These are phyloP conservation scores for Prorocentrum cordatum DNA, from an alignment of 169 alveolate genomes.

Conservation along the genomic window DNA sequence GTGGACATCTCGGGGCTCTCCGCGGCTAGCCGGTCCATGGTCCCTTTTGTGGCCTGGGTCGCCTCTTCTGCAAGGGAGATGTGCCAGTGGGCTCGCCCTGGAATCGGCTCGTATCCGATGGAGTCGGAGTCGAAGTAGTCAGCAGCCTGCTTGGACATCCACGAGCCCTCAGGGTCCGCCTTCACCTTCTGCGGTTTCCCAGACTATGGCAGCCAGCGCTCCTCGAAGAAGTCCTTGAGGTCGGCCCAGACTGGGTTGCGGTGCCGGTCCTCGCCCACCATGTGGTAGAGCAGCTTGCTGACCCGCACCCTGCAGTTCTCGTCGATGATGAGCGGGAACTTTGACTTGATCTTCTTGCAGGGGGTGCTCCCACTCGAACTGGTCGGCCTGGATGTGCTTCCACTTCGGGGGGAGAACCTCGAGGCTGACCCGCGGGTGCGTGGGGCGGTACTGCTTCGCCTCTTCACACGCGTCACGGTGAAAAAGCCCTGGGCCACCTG, in stretches of 20 bases:
- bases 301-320: not conserved
- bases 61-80: not conserved
- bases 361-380: not conserved
- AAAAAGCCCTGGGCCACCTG: not conserved
- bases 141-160: not conserved
- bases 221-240: not conserved
- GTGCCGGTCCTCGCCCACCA: not conserved
- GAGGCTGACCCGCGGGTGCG: not conserved
- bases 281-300: too few species aligned
- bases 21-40: not conserved
- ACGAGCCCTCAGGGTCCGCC: not conserved
- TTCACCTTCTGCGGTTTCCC: not conserved
- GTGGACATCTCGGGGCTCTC: not conserved
- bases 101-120: not conserved
- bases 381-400: not conserved
- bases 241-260: not conserved
- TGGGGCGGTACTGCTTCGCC: not conserved
- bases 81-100: not conserved
- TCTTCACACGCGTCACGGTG: not conserved
- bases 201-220: not conserved
- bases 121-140: not conserved
- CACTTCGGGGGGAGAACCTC: not conserved
- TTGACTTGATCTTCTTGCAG: not conserved
- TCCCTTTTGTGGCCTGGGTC: not conserved
- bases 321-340: not conserved